Conservation (phyloP, 1,284 basidiomycete species). For the Rhodofomes roseus region DNA sequence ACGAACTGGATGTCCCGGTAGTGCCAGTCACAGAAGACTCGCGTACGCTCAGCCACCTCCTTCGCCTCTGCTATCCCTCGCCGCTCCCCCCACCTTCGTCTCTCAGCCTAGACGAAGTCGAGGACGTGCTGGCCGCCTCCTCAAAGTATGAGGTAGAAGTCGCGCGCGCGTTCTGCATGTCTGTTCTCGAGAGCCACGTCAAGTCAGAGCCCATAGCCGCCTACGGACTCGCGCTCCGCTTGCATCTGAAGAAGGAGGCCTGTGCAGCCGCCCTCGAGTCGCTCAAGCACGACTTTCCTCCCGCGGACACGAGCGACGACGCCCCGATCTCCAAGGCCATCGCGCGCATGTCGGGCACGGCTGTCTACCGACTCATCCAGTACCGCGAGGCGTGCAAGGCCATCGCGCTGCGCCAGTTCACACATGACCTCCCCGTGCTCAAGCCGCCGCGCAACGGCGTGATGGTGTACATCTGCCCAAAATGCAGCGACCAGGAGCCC, state of each 20-base stretch:
- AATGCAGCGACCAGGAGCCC: not conserved
- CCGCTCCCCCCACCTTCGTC: not conserved
- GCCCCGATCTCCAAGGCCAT: not conserved
- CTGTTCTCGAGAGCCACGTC: not conserved
- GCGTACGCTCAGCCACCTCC: not conserved
- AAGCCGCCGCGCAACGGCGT: constrained; percentile 2
- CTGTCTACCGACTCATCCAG: not conserved
- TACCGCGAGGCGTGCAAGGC: not conserved
- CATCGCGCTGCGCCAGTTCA: not conserved
- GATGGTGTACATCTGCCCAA: constrained; percentile 1
- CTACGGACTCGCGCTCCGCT: not conserved
- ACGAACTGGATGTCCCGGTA: not conserved
- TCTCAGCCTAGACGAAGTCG: not conserved
- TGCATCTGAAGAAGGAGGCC: not conserved
- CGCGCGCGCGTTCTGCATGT: not conserved
- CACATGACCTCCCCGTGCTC: not conserved
- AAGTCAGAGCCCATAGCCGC: not conserved
- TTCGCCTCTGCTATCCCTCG: not conserved
- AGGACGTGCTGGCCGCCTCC: not conserved
- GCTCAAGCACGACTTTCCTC: not conserved
- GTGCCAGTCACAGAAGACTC: not conserved
- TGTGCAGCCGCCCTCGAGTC: not conserved
- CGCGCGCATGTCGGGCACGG: not conserved
- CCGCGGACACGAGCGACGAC: not conserved
- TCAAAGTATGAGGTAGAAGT: not conserved